phyloP scores from a whole-genome alignment of 2,329 filamentous ascomycete genomes.

The Nemania bipapillata region DNA sequence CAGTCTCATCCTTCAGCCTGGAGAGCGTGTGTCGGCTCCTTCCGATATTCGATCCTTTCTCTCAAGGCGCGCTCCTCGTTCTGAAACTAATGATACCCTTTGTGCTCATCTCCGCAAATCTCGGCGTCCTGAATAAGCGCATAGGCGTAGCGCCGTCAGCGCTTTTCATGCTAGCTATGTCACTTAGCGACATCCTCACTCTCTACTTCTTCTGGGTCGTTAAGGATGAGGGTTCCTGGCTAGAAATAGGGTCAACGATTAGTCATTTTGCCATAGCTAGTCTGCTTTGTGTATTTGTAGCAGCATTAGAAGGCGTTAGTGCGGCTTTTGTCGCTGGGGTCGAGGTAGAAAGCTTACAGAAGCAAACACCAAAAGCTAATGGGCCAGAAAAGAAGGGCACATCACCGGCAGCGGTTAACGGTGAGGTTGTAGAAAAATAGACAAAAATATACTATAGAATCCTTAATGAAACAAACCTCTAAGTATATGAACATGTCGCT shows the following conservation, averaged over 20 bases:
- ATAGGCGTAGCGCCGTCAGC: constrained; percentile 87
- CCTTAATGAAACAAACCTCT: constrained; percentile 7
- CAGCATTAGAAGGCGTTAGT: constrained; percentile 84
- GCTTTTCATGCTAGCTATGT: constrained; percentile 94
- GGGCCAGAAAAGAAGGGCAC: constrained; percentile 28
- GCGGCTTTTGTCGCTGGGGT: constrained; percentile 84
- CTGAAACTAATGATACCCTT: constrained; percentile 95
- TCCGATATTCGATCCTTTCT: constrained; percentile 93
- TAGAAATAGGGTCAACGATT: constrained; percentile 97
- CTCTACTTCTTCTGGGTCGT: constrained; percentile 98
- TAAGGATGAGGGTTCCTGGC: constrained; percentile 93
- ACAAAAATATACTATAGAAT: constrained; percentile 13
- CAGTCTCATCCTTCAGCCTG: constrained; percentile 89
- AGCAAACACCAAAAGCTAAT: constrained; percentile 23
- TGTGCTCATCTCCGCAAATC: constrained; percentile 87
- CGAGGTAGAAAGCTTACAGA: constrained; percentile 63
- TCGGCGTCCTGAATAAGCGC: constrained; percentile 89
- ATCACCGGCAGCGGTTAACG: constrained; percentile 17
- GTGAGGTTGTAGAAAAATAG: constrained; percentile 24
- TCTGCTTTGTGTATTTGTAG: constrained; percentile 88
- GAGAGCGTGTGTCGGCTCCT: constrained; percentile 89
- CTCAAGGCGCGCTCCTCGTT: constrained; percentile 85
- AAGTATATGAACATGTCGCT: neutral
- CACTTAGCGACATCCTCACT: constrained; percentile 88
- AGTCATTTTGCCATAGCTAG: constrained; percentile 95